Evolutionary conservation across 768 basidiomycete species (phyloP).

Genomic region (Dentipellis fragilis): DNA sequence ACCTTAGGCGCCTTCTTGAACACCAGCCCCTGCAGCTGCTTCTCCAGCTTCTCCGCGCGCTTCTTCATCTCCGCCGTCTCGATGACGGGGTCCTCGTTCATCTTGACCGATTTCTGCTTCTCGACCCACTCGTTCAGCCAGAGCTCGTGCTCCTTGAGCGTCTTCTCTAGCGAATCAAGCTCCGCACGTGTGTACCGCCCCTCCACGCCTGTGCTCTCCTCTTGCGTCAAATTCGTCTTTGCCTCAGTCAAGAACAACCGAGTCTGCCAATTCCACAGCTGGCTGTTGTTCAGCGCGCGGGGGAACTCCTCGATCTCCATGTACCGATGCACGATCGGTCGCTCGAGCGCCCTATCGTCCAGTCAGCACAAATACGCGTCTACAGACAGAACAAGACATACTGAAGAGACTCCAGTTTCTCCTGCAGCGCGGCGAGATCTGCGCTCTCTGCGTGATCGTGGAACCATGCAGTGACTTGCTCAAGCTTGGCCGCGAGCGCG

Average conservation of each 20-base stretch:
- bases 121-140: slow-evolving; percentile 82
- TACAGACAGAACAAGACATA: slow-evolving; percentile 31
- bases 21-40: slow-evolving; percentile 54
- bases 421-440: slow-evolving; percentile 60
- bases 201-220: slow-evolving; percentile 46
- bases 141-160: slow-evolving; percentile 65
- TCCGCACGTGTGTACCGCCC: slow-evolving; percentile 86
- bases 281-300: slow-evolving; percentile 68
- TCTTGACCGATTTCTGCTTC: slow-evolving; percentile 66
- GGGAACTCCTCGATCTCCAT: slow-evolving; percentile 84
- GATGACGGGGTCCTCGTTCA: slow-evolving; percentile 79
- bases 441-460: slow-evolving; percentile 77
- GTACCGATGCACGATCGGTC: slow-evolving; percentile 78
- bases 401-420: slow-evolving; percentile 78
- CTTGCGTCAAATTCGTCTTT: slow-evolving; percentile 58
- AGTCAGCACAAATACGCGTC: neutral
- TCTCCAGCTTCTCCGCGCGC: slow-evolving; percentile 72
- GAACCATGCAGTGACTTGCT: slow-evolving; percentile 77
- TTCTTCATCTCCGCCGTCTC: slow-evolving; percentile 80
- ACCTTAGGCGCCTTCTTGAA: slow-evolving; percentile 61
- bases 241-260: slow-evolving; percentile 83
- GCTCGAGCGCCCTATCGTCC: slow-evolving; percentile 54
- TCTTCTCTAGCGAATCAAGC: slow-evolving; percentile 66
- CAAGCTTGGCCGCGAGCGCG: slow-evolving; percentile 53
- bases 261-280: slow-evolving; percentile 84